Conservation (phyloP, 495 filamentous ascomycete genomes). For the Gamarada debralockiae region DNA sequence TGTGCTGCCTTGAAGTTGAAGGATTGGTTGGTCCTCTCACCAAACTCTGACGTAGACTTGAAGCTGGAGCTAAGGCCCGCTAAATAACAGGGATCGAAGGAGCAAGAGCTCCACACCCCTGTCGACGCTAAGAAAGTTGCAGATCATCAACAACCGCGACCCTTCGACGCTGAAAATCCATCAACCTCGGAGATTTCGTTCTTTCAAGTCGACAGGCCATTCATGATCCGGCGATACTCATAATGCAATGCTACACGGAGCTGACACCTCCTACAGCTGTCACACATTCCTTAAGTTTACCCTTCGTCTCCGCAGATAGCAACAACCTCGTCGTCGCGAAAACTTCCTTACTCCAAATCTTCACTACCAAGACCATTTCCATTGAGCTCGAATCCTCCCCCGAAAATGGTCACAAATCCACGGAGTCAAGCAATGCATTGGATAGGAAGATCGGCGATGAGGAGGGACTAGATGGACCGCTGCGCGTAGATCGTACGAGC, state of each 20-base stretch:
- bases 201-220: neutral
- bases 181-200: too few relatives aligned
- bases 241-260: constrained; percentile 78
- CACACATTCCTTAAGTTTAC: constrained; percentile 75
- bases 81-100: too few relatives aligned
- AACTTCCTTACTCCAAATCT: constrained; percentile 89
- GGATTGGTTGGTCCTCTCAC: too few relatives aligned
- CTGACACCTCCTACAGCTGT: constrained; percentile 89
- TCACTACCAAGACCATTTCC: constrained; percentile 53
- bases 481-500: constrained; percentile 51
- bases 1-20: too few relatives aligned
- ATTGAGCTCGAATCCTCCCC: constrained; percentile 43
- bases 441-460: constrained; percentile 48
- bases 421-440: constrained; percentile 10
- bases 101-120: too few relatives aligned
- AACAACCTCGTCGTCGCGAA: constrained; percentile 85
- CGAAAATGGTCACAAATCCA: constrained; percentile 12
- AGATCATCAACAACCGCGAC: too few relatives aligned
- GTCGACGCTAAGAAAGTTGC: too few relatives aligned
- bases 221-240: neutral
- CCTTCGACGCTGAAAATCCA: too few relatives aligned
- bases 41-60: too few relatives aligned
- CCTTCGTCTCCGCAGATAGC: constrained; percentile 70
- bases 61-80: neutral
- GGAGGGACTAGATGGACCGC: constrained; percentile 50